Evolutionary conservation across 208 protist species (phyloP).

Genomic region (Trypanosoma vivax): DNA sequence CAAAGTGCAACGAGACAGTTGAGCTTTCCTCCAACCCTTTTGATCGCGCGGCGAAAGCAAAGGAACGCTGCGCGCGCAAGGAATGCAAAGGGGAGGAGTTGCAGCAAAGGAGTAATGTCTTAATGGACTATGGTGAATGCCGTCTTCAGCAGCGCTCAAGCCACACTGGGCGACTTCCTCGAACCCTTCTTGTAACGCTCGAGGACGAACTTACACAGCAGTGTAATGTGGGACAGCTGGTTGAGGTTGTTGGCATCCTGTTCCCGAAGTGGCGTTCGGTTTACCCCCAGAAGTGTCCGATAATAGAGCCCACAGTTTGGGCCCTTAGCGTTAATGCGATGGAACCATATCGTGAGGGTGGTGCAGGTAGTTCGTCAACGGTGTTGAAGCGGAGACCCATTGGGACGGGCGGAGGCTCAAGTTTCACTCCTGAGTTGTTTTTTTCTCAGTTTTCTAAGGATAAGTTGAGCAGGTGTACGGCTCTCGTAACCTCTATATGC

Average conservation of each 20-base stretch:
- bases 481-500: slow-evolving; percentile 52
- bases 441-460: slow-evolving; percentile 53
- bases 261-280: slow-evolving; percentile 66
- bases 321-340: slow-evolving; percentile 69
- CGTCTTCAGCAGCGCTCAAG: slow-evolving; percentile 81
- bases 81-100: slow-evolving; percentile 64
- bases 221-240: slow-evolving; percentile 79
- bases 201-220: slow-evolving; percentile 78
- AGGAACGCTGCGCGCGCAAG: slow-evolving; percentile 33
- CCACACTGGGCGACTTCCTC: slow-evolving; percentile 61
- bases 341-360: slow-evolving; percentile 66
- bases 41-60: slow-evolving; percentile 44
- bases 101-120: slow-evolving; percentile 63
- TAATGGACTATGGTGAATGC: slow-evolving; percentile 89
- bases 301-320: slow-evolving; percentile 77
- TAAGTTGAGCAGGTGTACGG: slow-evolving; percentile 32
- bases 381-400: slow-evolving; percentile 14
- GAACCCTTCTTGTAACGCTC: slow-evolving; percentile 70
- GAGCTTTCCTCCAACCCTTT: slow-evolving; percentile 57
- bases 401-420: slow-evolving; percentile 25
- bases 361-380: slow-evolving; percentile 7
- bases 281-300: slow-evolving; percentile 45
- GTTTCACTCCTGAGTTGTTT: slow-evolving; percentile 75
- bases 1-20: slow-evolving; percentile 37
- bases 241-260: slow-evolving; percentile 79